A percentile compares a stretch with the other conserved stretches of the same genome.
Conservation (phyloP, 805 yeast species). For the Myxozyma neotropica region DNA sequence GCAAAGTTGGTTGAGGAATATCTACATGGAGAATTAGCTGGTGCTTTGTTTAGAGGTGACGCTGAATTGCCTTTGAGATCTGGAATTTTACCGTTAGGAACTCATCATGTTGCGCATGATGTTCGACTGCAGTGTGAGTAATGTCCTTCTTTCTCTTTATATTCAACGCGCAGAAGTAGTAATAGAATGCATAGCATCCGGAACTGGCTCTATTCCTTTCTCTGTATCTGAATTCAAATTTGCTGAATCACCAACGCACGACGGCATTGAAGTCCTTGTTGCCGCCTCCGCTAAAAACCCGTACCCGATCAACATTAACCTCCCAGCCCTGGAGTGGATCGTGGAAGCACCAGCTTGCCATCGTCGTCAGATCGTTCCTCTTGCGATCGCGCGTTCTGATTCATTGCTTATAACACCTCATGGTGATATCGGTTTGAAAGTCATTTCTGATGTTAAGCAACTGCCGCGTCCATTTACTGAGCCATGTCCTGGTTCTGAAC, state of each 20-base stretch:
- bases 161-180: too few species aligned
- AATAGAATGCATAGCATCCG: too few species aligned
- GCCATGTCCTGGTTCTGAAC: conserved; percentile 18
- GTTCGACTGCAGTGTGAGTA: conserved; percentile 15
- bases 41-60: conserved; percentile 30
- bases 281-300: conserved; percentile 29
- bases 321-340: conserved; percentile 30
- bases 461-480: conserved; percentile 27
- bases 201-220: conserved; percentile 24
- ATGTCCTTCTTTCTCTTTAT: neutral
- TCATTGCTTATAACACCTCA: conserved; percentile 18
- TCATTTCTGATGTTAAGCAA: conserved; percentile 9
- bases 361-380: conserved; percentile 10
- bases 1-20: conserved; percentile 29
- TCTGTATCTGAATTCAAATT: conserved; percentile 28
- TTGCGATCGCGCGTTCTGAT: conserved; percentile 30
- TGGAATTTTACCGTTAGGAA: conserved; percentile 32
- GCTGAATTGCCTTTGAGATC: conserved; percentile 26
- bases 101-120: conserved; percentile 32
- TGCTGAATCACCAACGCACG: conserved; percentile 1
- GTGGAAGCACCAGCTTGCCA: conserved; percentile 30
- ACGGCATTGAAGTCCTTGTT: conserved; percentile 27
- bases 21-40: conserved; percentile 16
- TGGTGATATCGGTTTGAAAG: conserved; percentile 15
- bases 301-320: conserved; percentile 25